Evolutionary conservation across 2,329 filamentous ascomycete species (phyloP), one percentile per base, ranked within the genome.

Genomic region (Epichloe elymi): DNA sequence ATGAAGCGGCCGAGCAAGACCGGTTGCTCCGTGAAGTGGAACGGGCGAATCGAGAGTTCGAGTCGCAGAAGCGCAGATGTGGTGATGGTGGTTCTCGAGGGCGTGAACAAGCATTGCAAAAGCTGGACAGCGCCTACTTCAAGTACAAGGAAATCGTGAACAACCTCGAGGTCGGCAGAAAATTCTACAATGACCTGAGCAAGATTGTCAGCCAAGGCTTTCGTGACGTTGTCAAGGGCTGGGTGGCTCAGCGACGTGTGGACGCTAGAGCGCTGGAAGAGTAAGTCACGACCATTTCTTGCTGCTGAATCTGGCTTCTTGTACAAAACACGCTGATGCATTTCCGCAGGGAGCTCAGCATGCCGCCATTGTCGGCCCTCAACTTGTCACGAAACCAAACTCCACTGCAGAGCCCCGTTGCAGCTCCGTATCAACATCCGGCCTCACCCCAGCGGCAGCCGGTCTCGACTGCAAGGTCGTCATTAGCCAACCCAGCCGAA

Each of bases 71-170:
- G 56, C 79, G 83, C 49, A 76, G 74, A 39, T 81, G 83, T 3
- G 86, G 73, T n/a, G 74, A 74, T 36, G 71, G 72, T 15, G 76
- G 76, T 44, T 72, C 88, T 56, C 66, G 69, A 54, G 89, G 95
- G 62, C 81, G 93, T 14, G 91, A 97, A 64, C 79, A 85, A 58
- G 89, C 88, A 0, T 70, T 98, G 46, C 93, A 98, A 67, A 82
- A 79, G 55, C 73, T 98, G 10, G 91, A 97, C 65, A 89, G 86
- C 56, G 91, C 88, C 0, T 97, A 95, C 64, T 82, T 89, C 67
- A 94, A 91, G 68, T 97, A 97, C 72, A 95, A 95, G 69, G 91
- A 98, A 65, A 88, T 97, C 51, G 82, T 95, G 52, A 87, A 80
- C 57, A 95, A 97, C 62, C 75, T 96, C 3, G 91, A 97, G 57